phyloP scores from a whole-genome alignment of 176 grass and related monocot species.

The Oryza glaberrima region DNA sequence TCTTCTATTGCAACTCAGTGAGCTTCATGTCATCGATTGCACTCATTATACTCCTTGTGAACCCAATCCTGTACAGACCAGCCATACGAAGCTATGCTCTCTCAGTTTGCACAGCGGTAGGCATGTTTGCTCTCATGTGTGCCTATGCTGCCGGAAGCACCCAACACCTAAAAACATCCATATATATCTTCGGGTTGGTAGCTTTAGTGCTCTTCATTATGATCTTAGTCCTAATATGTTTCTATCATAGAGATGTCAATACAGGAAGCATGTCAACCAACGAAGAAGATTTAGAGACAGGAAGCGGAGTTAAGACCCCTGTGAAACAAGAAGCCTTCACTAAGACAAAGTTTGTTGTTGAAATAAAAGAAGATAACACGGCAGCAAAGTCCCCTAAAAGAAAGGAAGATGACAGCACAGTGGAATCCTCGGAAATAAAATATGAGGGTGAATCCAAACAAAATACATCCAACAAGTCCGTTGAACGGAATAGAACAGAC shows the following conservation, averaged over 20 bases:
- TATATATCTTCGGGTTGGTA: slow-evolving; percentile 11
- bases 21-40: slow-evolving; percentile 41
- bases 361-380: no score
- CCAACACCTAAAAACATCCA: not conserved
- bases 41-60: slow-evolving; percentile 37
- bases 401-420: no score
- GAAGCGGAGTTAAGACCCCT: no score
- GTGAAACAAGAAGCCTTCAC: not conserved
- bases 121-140: not conserved
- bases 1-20: slow-evolving; percentile 47
- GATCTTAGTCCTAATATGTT: not conserved
- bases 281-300: no score
- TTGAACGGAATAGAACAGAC: no score
- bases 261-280: no score
- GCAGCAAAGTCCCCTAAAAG: no score
- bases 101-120: not conserved
- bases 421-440: no score
- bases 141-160: not conserved
- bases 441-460: no score
- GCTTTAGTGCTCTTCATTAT: not conserved
- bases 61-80: not conserved
- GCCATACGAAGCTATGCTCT: slow-evolving; percentile 21
- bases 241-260: not conserved
- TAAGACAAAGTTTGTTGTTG: not conserved
- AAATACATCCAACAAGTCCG: no score